Base-by-base conservation (phyloP, 768 basidiomycete genomes). In the Lactarius evosmus region DNA sequence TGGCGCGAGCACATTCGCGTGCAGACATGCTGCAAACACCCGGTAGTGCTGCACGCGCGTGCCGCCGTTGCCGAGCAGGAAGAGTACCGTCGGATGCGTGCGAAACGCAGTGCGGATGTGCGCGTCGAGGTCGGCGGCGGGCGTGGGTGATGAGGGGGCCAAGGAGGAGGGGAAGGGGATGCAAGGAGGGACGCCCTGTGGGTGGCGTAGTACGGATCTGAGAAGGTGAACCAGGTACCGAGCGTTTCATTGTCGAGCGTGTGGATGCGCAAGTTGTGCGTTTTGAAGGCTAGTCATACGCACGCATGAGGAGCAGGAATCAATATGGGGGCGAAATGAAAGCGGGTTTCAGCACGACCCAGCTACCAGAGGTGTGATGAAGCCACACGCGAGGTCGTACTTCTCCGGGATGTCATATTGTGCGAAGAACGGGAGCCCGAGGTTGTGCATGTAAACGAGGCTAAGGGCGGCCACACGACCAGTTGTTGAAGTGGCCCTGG, bases 51-150 rank as follows among this genome's bases (percentile, higher is more conserved):
- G 78, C 0, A 91, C 91, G 17, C 95, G 84, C 0, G 90, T 93
- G 0, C 80, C 95, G 0, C 87, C 88, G 66, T 96, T 96, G 11
- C 96, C 96, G 67, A 98, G 96, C 50, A 95, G 79, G 76, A 91
- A 96, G n/a, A 98, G 78, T 19, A 96, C 77, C 0, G 89, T 95
- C 0, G 93, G 93, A 30, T 80, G 74, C 1, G 76, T 67, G 14
- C 76, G 74, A 17, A 95, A 74, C 1, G 91, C 88, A 22, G 76
- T 67, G 17, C 79, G 71, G 38, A 93, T 77, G 49, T 80, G 79
- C 3, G 75, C 70, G 17, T 78, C 73, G 19, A 77, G 50, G 6
- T 44, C 41, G 1, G 52, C 7, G 72, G n/a, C n/a, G n/a, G n/a
- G n/a, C n/a, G 75, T 29, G 75, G 75, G n/a, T 81, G 75, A 0